Conservation (phyloP, 352 stramenopile genomes). For the Phytophthora lateralis region DNA sequence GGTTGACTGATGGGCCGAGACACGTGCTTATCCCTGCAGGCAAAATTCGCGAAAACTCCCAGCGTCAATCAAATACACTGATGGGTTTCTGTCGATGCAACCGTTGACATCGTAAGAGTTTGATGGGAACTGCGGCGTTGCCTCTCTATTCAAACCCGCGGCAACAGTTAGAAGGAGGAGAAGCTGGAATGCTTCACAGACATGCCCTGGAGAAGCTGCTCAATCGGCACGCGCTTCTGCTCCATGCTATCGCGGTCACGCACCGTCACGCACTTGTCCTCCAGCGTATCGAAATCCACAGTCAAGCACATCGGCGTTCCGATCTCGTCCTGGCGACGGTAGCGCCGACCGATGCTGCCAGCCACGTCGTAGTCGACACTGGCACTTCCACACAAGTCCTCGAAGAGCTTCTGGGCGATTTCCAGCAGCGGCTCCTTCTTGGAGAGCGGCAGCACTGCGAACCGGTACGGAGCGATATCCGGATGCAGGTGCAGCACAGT, state of each 20-base stretch:
- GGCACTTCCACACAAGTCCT: slow-evolving; percentile 84
- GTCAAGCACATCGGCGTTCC: slow-evolving; percentile 98
- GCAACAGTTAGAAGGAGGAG: slow-evolving; percentile 38
- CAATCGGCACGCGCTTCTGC: slow-evolving; percentile 94
- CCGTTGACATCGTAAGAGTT: background rate
- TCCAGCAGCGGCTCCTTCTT: slow-evolving; percentile 95
- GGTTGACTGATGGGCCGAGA: slow-evolving; percentile 3
- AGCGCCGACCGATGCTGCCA: slow-evolving; percentile 90
- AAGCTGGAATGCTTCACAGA: slow-evolving; percentile 46
- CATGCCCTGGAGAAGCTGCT: slow-evolving; percentile 79
- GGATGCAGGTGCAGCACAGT: slow-evolving; percentile 94
- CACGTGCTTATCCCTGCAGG: background rate
- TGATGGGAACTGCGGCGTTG: background rate
- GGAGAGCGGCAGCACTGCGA: slow-evolving; percentile 93
- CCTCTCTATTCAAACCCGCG: slow-evolving; percentile 25
- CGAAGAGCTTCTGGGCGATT: slow-evolving; percentile 91
- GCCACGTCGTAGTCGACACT: slow-evolving; percentile 93
- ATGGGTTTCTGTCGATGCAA: background rate
- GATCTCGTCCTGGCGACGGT: slow-evolving; percentile 97
- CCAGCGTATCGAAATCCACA: slow-evolving; percentile 97
- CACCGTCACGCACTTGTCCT: slow-evolving; percentile 96
- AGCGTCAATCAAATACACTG: background rate
- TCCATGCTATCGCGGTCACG: slow-evolving; percentile 96
- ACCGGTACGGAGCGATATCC: slow-evolving; percentile 93
- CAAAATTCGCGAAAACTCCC: slow-evolving; percentile 7